Percentiles rank a stretch among this genome's conserved stretches.
phyloP scores from a whole-genome alignment of 495 filamentous ascomycete genomes.

The Sordaria brevicollis region DNA sequence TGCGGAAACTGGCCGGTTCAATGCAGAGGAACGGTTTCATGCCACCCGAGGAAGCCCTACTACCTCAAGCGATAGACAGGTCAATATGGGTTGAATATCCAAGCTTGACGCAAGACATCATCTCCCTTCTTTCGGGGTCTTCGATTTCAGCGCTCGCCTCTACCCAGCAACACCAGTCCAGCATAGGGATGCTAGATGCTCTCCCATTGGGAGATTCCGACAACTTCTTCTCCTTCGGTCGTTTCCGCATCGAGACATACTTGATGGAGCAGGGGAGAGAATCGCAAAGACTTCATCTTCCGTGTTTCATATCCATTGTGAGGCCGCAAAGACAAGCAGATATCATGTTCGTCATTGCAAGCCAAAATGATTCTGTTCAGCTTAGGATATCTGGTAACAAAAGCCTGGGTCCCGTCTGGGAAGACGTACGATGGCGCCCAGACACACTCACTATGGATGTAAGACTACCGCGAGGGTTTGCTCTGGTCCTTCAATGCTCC shows the following conservation, averaged over 20 bases:
- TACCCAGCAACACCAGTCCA: slow-evolving; percentile 17
- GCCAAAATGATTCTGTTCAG: slow-evolving; percentile 65
- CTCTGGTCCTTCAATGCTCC: slow-evolving; percentile 54
- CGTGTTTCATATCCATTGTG: slow-evolving; percentile 61
- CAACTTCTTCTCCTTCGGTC: slow-evolving; percentile 61
- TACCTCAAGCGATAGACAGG: slow-evolving; percentile 58
- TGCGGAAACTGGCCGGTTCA: slow-evolving; percentile 64
- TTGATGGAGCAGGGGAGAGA: slow-evolving; percentile 59
- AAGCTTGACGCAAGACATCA: slow-evolving; percentile 54
- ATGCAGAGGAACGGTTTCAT: slow-evolving; percentile 75
- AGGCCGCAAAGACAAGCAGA: slow-evolving; percentile 57
- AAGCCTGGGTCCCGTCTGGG: slow-evolving; percentile 62
- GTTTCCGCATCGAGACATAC: slow-evolving; percentile 58
- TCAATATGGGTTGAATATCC: slow-evolving; percentile 70
- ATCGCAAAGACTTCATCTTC: slow-evolving; percentile 51
- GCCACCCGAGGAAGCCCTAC: slow-evolving; percentile 49
- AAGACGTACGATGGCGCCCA: slow-evolving; percentile 66
- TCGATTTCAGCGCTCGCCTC: slow-evolving; percentile 37
- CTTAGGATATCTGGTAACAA: slow-evolving; percentile 61
- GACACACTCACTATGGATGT: slow-evolving; percentile 51
- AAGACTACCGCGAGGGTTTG: slow-evolving; percentile 56
- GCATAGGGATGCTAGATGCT: slow-evolving; percentile 47
- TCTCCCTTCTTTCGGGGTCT: slow-evolving; percentile 52
- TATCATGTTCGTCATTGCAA: slow-evolving; percentile 58
- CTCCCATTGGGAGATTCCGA: slow-evolving; percentile 65